phyloP scores from a whole-genome alignment of 108 stramenopile genomes.

The Cyclotella distinguenda region DNA sequence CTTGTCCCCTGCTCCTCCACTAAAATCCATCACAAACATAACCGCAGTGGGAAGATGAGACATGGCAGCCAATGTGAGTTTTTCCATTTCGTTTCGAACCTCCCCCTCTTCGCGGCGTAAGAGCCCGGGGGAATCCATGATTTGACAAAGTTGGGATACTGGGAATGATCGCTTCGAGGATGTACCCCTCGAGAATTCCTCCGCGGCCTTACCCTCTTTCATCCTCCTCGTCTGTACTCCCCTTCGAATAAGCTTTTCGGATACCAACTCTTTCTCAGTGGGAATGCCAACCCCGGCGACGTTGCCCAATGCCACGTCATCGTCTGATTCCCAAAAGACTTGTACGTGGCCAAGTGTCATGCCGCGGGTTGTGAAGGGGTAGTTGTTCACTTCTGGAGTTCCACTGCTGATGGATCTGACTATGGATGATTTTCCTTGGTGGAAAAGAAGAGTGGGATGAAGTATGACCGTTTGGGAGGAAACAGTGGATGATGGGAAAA shows the following conservation, averaged over 20 bases:
- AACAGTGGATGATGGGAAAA: no score
- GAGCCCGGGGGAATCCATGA: constrained; percentile 96
- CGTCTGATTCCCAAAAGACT: constrained; percentile 77
- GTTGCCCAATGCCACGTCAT: constrained; percentile 35
- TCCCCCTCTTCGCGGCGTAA: constrained; percentile 70
- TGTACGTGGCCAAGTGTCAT: constrained; percentile 96
- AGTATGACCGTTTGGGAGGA: no score
- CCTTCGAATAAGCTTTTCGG: constrained; percentile 23
- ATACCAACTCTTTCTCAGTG: constrained; percentile 22
- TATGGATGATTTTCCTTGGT: constrained; percentile 78
- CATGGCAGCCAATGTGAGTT: constrained; percentile 94
- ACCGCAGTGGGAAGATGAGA: constrained; percentile 94
- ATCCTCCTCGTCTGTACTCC: constrained; percentile 28
- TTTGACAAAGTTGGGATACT: constrained; percentile 56
- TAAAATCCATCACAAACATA: constrained; percentile 96
- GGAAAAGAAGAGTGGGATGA: no score
- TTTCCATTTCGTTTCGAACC: constrained; percentile 95
- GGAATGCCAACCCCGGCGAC: constrained; percentile 42
- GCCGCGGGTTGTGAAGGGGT: constrained; percentile 96
- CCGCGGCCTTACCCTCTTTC: constrained; percentile 3
- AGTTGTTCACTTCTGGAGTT: constrained; percentile 96
- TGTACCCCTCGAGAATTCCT: constrained; percentile 10
- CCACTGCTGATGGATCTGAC: constrained; percentile 88
- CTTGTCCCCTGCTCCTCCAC: constrained; percentile 86
- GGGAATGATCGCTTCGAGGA: constrained; percentile 34